A percentile compares a stretch with the other conserved stretches of the same genome.
Conservation (phyloP, 2,329 filamentous ascomycete species). For the Sporothrix variecibatus region DNA sequence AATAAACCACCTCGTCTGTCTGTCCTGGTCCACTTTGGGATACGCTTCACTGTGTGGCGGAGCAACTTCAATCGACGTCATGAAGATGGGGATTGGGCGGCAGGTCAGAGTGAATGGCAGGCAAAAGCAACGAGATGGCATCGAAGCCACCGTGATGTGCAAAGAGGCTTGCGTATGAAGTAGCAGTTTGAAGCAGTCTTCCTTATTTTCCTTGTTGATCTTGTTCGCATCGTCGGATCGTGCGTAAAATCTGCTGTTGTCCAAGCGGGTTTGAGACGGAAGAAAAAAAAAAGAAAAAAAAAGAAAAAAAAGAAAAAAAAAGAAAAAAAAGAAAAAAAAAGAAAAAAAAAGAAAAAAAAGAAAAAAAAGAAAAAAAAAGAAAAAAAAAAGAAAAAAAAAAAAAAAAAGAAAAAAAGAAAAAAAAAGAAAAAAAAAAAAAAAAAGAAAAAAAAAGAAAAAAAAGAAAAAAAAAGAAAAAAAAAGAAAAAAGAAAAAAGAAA, state of each 20-base stretch:
- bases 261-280: too few species aligned
- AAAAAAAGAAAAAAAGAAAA: too few species aligned
- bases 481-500: too few species aligned
- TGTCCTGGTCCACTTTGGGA: not conserved
- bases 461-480: too few species aligned
- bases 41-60: not conserved
- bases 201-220: not conserved
- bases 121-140: not conserved
- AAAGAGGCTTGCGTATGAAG: not conserved
- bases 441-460: too few species aligned
- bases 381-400: too few species aligned
- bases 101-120: not conserved
- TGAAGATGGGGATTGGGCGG: not conserved
- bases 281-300: too few species aligned
- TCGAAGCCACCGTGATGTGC: not conserved
- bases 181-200: not conserved
- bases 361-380: too few species aligned
- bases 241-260: not conserved
- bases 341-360: too few species aligned
- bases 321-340: too few species aligned
- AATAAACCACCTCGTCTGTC: not conserved
- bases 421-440: too few species aligned
- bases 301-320: too few species aligned
- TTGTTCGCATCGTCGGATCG: not conserved
- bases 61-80: not conserved